Percentiles rank a stretch among this genome's conserved stretches.
These are phyloP conservation scores for Psidium guajava DNA, from an alignment of 345 rosid species.

Conservation along the genomic window DNA sequence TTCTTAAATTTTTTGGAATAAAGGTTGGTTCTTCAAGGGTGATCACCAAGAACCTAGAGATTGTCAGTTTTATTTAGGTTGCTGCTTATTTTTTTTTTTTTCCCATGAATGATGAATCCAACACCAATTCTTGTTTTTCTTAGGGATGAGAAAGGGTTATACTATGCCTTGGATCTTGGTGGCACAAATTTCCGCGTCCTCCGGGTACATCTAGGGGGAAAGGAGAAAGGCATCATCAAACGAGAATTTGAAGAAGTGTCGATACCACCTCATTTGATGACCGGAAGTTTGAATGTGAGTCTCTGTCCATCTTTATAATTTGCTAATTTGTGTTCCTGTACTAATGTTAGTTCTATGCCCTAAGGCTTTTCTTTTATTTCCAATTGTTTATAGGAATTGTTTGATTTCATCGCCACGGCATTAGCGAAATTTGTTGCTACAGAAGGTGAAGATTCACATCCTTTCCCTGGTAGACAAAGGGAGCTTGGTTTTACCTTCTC, in stretches of 20 bases:
- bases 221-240: conserved; percentile 38
- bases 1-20: neutral
- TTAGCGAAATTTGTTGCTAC: conserved; percentile 64
- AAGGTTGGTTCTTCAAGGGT: neutral
- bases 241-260: conserved; percentile 82
- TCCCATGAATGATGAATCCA: neutral
- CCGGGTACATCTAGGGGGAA: conserved; percentile 80
- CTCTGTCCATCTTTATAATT: conserved; percentile 31
- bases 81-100: neutral
- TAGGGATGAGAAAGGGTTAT: conserved; percentile 80
- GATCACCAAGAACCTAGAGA: neutral
- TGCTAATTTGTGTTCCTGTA: conserved; percentile 13
- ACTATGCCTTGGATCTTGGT: conserved; percentile 92
- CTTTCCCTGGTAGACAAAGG: conserved; percentile 55
- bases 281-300: conserved; percentile 59
- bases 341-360: neutral
- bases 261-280: conserved; percentile 85
- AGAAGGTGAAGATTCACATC: conserved; percentile 52
- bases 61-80: neutral
- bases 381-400: conserved; percentile 21
- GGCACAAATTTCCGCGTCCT: conserved; percentile 95
- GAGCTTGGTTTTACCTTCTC: conserved; percentile 95
- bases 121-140: neutral
- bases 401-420: conserved; percentile 28
- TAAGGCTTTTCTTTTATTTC: neutral